Evolutionary conservation across 306 rosid species (phyloP), one percentile per base, ranked within the genome.

Genomic region (Lathyrus oleraceus): DNA sequence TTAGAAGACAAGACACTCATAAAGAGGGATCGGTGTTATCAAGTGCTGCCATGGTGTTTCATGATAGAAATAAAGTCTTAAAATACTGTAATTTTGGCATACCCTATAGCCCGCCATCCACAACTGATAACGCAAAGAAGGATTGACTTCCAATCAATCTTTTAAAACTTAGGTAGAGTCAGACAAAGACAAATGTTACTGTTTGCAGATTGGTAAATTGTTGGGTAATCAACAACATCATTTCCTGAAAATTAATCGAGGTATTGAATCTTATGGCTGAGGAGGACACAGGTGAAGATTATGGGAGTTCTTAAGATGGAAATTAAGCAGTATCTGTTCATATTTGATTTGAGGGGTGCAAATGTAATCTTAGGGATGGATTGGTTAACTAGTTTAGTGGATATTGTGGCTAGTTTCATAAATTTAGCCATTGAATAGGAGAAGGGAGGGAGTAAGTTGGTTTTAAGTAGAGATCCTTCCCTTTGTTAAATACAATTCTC

Each of bases 381-480:
- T 5, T 25, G 15, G 61, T 23, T 21, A 54, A 23, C 35, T 23
- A 54, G 61, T 54, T 54, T 54, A 19, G 61, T 10, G 36, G 61
- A 23, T 20, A 20, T 54, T 54, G 61, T 7, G 61, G 35, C 16
- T 54, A 54, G 21, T 54, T 54, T 54, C 61, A 23, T 10, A 54
- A 54, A 20, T 54, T 54, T 54, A 11, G 27, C 61, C 16, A 54
- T 54, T 23, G 32, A 54, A 54, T 54, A n/a, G 61, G 15, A 54
- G 36, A 54, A 23, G 61, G 61, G 35, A 12, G 20, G 23, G 61
- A 23, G 36, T 54, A 54, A 54, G 36, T 11, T 25, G 36, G 9
- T 56, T 21, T 56, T 25, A 1, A 56, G 35, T 8, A 35, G 39
- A 13, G 38, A 25, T 56, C 62, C 62, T 57, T 28, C 39, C 62